A percentile compares a stretch with the other conserved stretches of the same genome.
phyloP scores from a whole-genome alignment of 139 green algal species.

The Auxenochlorella protothecoides region DNA sequence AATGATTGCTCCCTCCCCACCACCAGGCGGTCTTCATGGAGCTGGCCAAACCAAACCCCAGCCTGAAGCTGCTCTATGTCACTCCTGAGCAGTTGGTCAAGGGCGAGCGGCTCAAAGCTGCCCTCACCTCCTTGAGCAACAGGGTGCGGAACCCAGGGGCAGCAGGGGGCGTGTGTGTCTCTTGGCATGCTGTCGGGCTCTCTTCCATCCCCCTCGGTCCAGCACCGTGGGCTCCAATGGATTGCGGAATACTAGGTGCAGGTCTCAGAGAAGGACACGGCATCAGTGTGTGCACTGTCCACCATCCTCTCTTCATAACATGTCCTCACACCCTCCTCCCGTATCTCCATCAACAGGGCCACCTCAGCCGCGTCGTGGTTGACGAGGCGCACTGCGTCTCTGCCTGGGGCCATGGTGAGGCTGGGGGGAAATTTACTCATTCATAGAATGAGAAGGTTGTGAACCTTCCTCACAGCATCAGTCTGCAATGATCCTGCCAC shows the following conservation, averaged over 20 bases:
- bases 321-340: too few species aligned
- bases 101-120: constrained; percentile 15
- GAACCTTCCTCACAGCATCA: too few species aligned
- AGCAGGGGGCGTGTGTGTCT: too few species aligned
- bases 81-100: constrained; percentile 68
- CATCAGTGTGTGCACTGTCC: too few species aligned
- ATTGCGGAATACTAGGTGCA: too few species aligned
- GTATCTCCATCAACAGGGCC: not conserved
- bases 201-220: too few species aligned
- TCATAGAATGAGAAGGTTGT: too few species aligned
- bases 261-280: too few species aligned
- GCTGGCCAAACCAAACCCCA: constrained; percentile 48
- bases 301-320: too few species aligned
- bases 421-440: not conserved
- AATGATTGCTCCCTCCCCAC: not conserved
- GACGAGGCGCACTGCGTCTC: constrained; percentile 72
- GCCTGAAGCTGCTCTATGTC: constrained; percentile 74
- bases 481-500: not conserved
- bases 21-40: constrained; percentile 43
- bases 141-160: too few species aligned
- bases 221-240: too few species aligned
- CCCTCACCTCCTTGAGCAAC: constrained; percentile 4
- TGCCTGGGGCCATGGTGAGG: constrained; percentile 48
- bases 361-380: constrained; percentile 57
- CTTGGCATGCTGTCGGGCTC: too few species aligned